A percentile compares a stretch with the other conserved stretches of the same genome.
Evolutionary conservation across 2,329 filamentous ascomycete genomes (phyloP).

Genomic region (Venturia pyrina): DNA sequence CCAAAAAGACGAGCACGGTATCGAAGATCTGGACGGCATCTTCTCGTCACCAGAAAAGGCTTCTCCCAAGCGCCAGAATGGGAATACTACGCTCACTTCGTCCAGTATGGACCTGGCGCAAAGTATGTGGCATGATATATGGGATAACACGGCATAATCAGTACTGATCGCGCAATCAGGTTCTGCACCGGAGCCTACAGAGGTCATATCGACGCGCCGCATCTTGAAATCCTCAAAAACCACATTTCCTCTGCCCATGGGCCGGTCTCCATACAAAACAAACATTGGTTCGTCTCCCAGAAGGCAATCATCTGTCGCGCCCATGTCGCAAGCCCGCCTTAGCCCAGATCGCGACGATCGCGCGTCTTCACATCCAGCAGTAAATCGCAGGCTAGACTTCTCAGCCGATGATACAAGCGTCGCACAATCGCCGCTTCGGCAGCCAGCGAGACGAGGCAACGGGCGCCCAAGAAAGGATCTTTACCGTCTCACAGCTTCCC

Average conservation of each 20-base stretch:
- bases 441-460: neutral
- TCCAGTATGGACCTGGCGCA: constrained; percentile 55
- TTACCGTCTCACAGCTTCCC: neutral
- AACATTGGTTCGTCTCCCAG: constrained; percentile 48
- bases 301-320: constrained; percentile 45
- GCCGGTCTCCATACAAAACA: constrained; percentile 56
- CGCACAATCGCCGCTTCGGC: neutral
- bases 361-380: constrained; percentile 27
- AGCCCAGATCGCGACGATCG: constrained; percentile 19
- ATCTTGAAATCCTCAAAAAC: constrained; percentile 34
- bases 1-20: constrained; percentile 78
- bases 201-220: constrained; percentile 34
- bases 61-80: constrained; percentile 28
- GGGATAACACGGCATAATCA: neutral
- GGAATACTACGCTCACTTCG: constrained; percentile 40
- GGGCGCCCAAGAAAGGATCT: neutral
- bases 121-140: constrained; percentile 36
- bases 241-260: constrained; percentile 38
- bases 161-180: constrained; percentile 24
- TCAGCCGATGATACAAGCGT: constrained; percentile 12
- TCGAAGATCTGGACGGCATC: constrained; percentile 77
- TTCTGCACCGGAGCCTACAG: constrained; percentile 39
- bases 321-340: neutral
- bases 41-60: constrained; percentile 76
- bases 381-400: constrained; percentile 49